Base-by-base conservation (phyloP, 257 asterid genomes). In the Haberlea rhodopensis region DNA sequence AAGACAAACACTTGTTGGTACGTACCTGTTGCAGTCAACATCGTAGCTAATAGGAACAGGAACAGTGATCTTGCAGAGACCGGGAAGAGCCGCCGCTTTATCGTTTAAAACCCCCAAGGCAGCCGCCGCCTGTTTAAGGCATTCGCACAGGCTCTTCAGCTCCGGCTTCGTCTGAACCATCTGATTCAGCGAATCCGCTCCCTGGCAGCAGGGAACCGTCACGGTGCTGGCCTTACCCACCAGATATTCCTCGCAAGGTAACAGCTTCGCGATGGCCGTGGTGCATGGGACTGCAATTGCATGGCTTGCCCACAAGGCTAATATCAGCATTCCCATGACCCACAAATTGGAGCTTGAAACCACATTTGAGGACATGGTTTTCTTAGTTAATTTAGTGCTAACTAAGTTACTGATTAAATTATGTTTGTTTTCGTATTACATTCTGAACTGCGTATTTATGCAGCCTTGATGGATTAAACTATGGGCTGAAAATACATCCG, bases 11-110 rank as follows among this genome's bases (percentile, higher is more conserved):
- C 0, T 28, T 28, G n/a, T 28, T 28, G 4, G 5, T 2, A 34
- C 45, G 15, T 34, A 73, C 79, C 28, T 19, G 61, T 53, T 70
- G 46, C 82, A 78, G 49, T 78, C 57, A 24, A 74, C 67, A 25
- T 63, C 54, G 5, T 66, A 71, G 27, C 63, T 72, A 43, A 78
- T 74, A 26, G 82, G 77, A n/a, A 74, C 60, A 8, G 73, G 72
- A 45, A 57, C 31, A 19, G 32, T 45, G 60, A 78, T 63, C 4
- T 48, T 18, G 76, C 83, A 78, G 10, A 74, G 73, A 27, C 60
- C 53, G 8, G 77, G 75, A 25, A 72, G 46, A 29, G 43, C 64
- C 20, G 57, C 53, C 1, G 70, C 81, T 37, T 52, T 68, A 19
- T 28, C 57, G 2, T 13, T 32, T 22, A 40, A 5, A 6, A 72